Evolutionary conservation across 805 yeast species (phyloP).

Genomic region (Myxozyma geophila): DNA sequence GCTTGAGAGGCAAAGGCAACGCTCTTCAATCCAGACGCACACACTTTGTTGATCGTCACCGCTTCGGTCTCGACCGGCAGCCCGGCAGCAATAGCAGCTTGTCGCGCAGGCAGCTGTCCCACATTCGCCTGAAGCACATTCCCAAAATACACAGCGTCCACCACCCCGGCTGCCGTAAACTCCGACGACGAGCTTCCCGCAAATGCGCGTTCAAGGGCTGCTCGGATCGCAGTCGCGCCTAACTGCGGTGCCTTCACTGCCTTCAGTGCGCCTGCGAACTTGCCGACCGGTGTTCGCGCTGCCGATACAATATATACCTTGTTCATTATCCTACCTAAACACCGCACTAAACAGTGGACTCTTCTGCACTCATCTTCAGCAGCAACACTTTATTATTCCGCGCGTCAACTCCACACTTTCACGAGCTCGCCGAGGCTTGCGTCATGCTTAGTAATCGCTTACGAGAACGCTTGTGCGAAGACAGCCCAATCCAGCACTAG

Average conservation of each 20-base stretch:
- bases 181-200: no score
- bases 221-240: conserved; percentile 84
- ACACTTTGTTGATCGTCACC: conserved; percentile 91
- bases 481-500: no score
- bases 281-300: conserved; percentile 93
- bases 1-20: conserved; percentile 88
- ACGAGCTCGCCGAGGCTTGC: no score
- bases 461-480: no score
- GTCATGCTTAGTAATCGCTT: no score
- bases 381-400: neutral
- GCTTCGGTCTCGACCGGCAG: conserved; percentile 79
- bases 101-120: conserved; percentile 98
- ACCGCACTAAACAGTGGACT: no score
- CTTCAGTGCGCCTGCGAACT: conserved; percentile 81
- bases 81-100: conserved; percentile 93
- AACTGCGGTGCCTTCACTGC: conserved; percentile 74
- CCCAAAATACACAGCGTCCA: conserved; percentile 90
- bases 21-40: conserved; percentile 95
- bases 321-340: neutral
- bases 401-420: neutral
- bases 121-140: conserved; percentile 89
- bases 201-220: conserved; percentile 71
- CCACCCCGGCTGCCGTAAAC: conserved; percentile 40
- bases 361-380: no score
- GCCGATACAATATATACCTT: conserved; percentile 81